Base-by-base conservation (phyloP, 495 filamentous ascomycete species). In the Mycothermus thermophilus region DNA sequence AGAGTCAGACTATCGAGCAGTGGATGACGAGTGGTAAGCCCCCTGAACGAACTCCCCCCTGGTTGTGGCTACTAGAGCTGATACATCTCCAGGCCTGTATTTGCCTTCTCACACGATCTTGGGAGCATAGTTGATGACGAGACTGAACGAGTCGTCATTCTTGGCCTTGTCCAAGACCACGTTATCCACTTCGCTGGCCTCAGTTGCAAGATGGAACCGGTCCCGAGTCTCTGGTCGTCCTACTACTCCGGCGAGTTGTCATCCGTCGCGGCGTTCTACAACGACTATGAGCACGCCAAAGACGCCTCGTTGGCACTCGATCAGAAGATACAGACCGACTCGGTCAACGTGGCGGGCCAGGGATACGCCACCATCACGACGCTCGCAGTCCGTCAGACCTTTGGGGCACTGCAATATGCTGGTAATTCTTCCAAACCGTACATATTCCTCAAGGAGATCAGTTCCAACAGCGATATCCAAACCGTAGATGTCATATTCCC, bases 401-500 rank as follows among this genome's bases (percentile, higher is more conserved):
- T 94, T 62, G 88, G 83, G 2, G 87, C 79, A 3, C 83, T 86
- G 1, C 75, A 75, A 26, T 92, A 93, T 47, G 74, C 79, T 1
- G 84, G 84, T 1, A 92, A 81, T 2, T 67, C 74, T 0, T 71
- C 79, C 0, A 68, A 80, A 41, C 83, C 84, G 1, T 72, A 90
- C 20, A 55, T 96, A 11, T 94, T 93, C 59, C 54, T 93, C 26
- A 96, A 96, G 56, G 88, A 96, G 57, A 96, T 96, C 47, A 87
- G 81, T 34, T 90, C 82, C 1, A 81, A 93, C 54, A 87, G 88
- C 21, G 93, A 94, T 50, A 79, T 78, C 51, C 83, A 94, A 54
- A 96, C 88, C 0, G 85, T 96, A 28, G 88, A 96, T 62, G 85
- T 96, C 50, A 88, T 96, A 43, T 96, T 92, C 66, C 88, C 88